Evolutionary conservation across 495 filamentous ascomycete species (phyloP).

Genomic region (Daldinia bambusicola): DNA sequence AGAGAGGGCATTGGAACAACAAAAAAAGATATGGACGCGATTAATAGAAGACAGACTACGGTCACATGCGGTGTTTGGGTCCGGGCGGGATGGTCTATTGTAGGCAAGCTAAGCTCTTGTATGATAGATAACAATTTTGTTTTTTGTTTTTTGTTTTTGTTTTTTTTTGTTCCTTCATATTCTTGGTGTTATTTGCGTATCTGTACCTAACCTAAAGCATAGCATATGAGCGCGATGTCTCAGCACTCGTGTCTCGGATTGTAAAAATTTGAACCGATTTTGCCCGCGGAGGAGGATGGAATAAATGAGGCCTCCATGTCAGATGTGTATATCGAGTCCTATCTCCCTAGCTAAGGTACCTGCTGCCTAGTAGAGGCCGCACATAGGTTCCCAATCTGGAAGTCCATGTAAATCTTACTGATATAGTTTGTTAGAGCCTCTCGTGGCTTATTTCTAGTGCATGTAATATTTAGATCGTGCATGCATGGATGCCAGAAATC

Average conservation of each 20-base stretch:
- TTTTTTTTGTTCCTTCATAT: neutral
- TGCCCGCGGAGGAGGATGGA: neutral
- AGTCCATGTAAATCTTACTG: neutral
- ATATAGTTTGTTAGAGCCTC: neutral
- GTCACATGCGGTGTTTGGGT: constrained; percentile 36
- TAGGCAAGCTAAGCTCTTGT: constrained; percentile 22
- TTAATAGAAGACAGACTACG: constrained; percentile 33
- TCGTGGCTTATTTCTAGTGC: neutral
- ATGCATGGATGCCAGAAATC: neutral
- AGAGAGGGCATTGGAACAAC: constrained; percentile 29
- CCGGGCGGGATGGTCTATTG: constrained; percentile 7
- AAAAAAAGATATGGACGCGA: constrained; percentile 31
- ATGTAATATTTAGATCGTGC: neutral
- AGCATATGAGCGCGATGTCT: constrained; percentile 2
- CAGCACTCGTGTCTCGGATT: neutral
- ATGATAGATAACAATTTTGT: constrained; percentile 15
- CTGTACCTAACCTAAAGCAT: neutral
- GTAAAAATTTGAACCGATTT: neutral
- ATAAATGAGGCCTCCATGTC: neutral
- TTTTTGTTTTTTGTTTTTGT: constrained; percentile 7
- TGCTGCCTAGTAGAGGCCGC: neutral
- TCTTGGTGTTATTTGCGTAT: constrained; percentile 16
- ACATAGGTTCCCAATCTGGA: neutral
- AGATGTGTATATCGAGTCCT: neutral
- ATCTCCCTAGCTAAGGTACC: neutral